Evolutionary conservation across 2,329 filamentous ascomycete genomes (phyloP).

Genomic region (Alternaria longipes): DNA sequence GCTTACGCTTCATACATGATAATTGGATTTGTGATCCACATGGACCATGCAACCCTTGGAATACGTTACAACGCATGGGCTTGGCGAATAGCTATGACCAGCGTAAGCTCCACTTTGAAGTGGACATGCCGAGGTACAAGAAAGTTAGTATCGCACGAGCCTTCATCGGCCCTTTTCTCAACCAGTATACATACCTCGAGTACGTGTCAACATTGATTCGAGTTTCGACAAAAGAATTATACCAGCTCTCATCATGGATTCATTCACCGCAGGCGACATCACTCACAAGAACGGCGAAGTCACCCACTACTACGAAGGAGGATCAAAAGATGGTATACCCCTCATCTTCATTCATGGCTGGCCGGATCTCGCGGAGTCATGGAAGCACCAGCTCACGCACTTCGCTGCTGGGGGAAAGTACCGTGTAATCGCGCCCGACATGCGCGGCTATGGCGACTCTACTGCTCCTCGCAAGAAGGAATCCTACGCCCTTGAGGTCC

Average conservation of each 20-base stretch:
- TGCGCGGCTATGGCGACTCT: constrained; percentile 51
- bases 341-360: constrained; percentile 45
- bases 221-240: rapidly evolving
- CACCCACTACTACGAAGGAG: constrained; percentile 39
- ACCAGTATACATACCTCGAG: neutral
- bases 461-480: constrained; percentile 37
- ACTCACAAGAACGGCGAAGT: constrained; percentile 32
- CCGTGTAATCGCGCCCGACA: constrained; percentile 38
- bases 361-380: constrained; percentile 49
- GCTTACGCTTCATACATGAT: neutral
- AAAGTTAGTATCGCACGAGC: neutral
- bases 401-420: constrained; percentile 43
- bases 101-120: neutral
- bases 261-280: constrained; percentile 25
- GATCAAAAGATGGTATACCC: constrained; percentile 30
- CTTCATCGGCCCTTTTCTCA: neutral
- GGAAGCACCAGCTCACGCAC: constrained; percentile 47
- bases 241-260: constrained; percentile 18
- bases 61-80: too few relatives aligned
- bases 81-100: too few relatives aligned
- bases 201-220: neutral
- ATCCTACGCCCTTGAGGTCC: constrained; percentile 44
- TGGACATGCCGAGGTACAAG: neutral
- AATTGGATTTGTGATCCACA: rapidly evolving
- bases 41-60: neutral